Base-by-base conservation (phyloP, 495 filamentous ascomycete genomes). In the Penicillium diatomitis region DNA sequence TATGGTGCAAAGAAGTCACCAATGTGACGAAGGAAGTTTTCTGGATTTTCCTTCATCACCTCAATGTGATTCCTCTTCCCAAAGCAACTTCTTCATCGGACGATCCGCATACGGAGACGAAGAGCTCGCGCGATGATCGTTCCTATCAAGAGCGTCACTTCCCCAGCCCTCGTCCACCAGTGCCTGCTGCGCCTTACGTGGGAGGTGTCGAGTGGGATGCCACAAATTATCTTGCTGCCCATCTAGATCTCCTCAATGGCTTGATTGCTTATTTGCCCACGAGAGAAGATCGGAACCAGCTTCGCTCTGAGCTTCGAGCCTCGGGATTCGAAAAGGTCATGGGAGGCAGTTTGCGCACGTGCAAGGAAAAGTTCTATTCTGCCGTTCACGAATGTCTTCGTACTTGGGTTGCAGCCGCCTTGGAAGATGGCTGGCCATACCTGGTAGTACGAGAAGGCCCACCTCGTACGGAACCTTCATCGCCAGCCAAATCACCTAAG, bases 171-270 rank as follows among this genome's bases (percentile, higher is more conserved):
- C 83, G 88, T 2, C 87, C 90, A 5, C 92, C 91, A 0, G 87
- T 96, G 5, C 89, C 92, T 8, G 90, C 94, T 20, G 91, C 91
- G 11, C 94, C 92, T 6, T 96, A 97, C 64, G 89, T 98, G 41
- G 94, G 92, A 37, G 92, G 94, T 42, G 92, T 98, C 8, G 92
- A 98, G 69, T 98, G 94, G 94, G 92, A 98, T 63, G 90, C 92
- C 7, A 96, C 92, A 7, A 95, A 91, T 66, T 98, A 98, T 58
- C 73, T 98, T 10, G 87, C 90, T 32, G 82, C 84, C 5, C 94
- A 98, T 58, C 72, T 98, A 8, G 94, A 97, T 68, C 81, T 98
- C 10, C 58, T 97, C 38, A 98, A 97, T 63, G 92, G 86, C 32
- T 77, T 97, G 48, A 67, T 97, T 53, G 87, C 92, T n/a, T 88